phyloP scores from a whole-genome alignment of 805 yeast genomes.

The Sungouiozyma ichnusensis region DNA sequence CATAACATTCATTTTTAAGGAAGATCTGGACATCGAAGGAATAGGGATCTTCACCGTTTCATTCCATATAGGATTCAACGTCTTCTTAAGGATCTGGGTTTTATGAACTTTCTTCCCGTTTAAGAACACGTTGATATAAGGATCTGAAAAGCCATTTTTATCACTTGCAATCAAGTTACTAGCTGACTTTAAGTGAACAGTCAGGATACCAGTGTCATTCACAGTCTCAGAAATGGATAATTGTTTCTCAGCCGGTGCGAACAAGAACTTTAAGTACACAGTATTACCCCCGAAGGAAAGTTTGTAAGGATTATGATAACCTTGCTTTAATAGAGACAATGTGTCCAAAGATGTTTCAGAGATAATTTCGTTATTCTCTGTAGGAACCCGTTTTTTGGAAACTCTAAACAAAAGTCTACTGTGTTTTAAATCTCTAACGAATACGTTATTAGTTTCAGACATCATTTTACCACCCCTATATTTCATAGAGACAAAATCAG shows the following conservation, averaged over 20 bases:
- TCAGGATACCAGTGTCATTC: conserved; percentile 55
- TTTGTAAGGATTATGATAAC: conserved; percentile 37
- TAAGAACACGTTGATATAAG: conserved; percentile 42
- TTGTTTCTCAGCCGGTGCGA: conserved; percentile 45
- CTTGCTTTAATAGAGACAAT: conserved; percentile 41
- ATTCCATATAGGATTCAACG: conserved; percentile 69
- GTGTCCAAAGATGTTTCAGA: conserved; percentile 43
- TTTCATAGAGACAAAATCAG: conserved; percentile 44
- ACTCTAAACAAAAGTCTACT: conserved; percentile 48
- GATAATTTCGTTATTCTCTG: conserved; percentile 38
- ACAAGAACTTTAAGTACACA: conserved; percentile 44
- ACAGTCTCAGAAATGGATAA: conserved; percentile 52
- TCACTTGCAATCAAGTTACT: conserved; percentile 48
- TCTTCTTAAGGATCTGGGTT: conserved; percentile 54
- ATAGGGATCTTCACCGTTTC: conserved; percentile 51
- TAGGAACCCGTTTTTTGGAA: conserved; percentile 41
- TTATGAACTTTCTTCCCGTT: conserved; percentile 46
- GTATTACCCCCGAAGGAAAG: conserved; percentile 35
- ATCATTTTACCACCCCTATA: conserved; percentile 37
- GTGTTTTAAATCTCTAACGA: conserved; percentile 60
- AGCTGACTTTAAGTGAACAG: conserved; percentile 48
- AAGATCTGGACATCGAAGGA: conserved; percentile 49
- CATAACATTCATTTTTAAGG: conserved; percentile 39
- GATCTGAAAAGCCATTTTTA: conserved; percentile 70
- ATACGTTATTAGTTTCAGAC: conserved; percentile 45